Evolutionary conservation across 179 eudicot genomes (phyloP).

Genomic region (Carnegiea gigantea): DNA sequence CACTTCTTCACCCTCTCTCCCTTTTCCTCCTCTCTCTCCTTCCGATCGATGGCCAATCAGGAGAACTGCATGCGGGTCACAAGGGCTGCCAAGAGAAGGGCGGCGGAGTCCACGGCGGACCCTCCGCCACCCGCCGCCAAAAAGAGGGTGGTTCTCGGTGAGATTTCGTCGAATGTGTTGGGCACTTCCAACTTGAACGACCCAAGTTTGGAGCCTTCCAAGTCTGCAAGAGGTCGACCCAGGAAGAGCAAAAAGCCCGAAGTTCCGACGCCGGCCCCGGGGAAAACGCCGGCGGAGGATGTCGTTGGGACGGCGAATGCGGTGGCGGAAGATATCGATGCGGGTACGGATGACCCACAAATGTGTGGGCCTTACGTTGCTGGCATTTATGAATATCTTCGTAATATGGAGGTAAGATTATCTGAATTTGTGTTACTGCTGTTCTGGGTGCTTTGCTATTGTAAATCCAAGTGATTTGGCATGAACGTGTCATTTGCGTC

Average conservation of each 20-base stretch:
- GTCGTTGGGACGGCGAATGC: constrained; percentile 19
- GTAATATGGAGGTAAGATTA: constrained; percentile 42
- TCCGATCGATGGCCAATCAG: constrained; percentile 51
- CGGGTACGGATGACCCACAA: constrained; percentile 33
- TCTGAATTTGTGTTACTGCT: neutral
- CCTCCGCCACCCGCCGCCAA: constrained; percentile 20
- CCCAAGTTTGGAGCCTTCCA: neutral
- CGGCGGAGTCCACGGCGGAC: constrained; percentile 31
- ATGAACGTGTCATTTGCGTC: neutral
- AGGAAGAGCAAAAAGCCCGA: constrained; percentile 17
- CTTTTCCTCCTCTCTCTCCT: neutral
- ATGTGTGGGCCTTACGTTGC: constrained; percentile 39
- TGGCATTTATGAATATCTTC: constrained; percentile 40
- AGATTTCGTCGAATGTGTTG: constrained; percentile 24
- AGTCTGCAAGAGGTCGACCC: constrained; percentile 1
- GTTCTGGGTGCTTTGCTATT: neutral
- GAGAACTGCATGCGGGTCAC: constrained; percentile 68
- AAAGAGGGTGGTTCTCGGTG: constrained; percentile 42
- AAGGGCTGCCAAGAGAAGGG: constrained; percentile 59
- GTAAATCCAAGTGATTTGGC: neutral
- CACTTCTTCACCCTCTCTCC: neutral
- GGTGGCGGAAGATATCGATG: constrained; percentile 22
- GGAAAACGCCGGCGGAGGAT: constrained; percentile 31
- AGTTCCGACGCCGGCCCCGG: constrained; percentile 13
- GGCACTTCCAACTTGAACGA: constrained; percentile 1